phyloP scores from a whole-genome alignment of 1,139 yeast genomes.

The Debaryomyces singareniensis region DNA sequence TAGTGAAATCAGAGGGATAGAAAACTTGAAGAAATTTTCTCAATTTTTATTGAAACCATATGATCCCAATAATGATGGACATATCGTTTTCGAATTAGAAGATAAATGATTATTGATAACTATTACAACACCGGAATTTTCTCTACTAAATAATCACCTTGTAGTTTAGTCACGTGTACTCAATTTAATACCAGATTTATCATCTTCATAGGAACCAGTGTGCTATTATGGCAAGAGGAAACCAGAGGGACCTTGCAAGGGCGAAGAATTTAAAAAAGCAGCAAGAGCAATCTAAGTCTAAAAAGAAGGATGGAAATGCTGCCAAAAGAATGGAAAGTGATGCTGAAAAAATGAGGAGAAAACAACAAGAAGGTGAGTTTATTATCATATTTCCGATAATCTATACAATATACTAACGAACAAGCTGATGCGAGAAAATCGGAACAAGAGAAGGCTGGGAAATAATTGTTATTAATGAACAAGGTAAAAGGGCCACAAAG shows the following conservation, averaged over 20 bases:
- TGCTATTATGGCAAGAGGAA: constrained; percentile 80
- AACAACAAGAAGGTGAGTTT: constrained; percentile 73
- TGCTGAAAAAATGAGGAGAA: constrained; percentile 82
- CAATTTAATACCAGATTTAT: no score
- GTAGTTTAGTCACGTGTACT: no score
- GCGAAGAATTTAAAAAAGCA: constrained; percentile 81
- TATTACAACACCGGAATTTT: no score
- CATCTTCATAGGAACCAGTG: no score
- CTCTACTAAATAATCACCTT: no score
- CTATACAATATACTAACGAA: no score
- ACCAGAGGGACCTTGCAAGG: constrained; percentile 92
- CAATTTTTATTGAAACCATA: constrained; percentile 64
- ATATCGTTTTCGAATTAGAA: constrained; percentile 58
- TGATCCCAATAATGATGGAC: constrained; percentile 56
- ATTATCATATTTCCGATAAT: no score
- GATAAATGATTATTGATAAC: no score
- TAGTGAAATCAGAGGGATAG: constrained; percentile 87
- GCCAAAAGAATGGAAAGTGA: constrained; percentile 77
- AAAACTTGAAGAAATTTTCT: constrained; percentile 73
- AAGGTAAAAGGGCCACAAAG: no score
- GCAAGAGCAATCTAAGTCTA: constrained; percentile 51
- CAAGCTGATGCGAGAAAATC: no score
- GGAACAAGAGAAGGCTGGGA: no score
- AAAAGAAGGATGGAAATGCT: constrained; percentile 78
- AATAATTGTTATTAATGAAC: no score